Evolutionary conservation across 352 stramenopile species (phyloP).

Genomic region (Pythium guiyangense): DNA sequence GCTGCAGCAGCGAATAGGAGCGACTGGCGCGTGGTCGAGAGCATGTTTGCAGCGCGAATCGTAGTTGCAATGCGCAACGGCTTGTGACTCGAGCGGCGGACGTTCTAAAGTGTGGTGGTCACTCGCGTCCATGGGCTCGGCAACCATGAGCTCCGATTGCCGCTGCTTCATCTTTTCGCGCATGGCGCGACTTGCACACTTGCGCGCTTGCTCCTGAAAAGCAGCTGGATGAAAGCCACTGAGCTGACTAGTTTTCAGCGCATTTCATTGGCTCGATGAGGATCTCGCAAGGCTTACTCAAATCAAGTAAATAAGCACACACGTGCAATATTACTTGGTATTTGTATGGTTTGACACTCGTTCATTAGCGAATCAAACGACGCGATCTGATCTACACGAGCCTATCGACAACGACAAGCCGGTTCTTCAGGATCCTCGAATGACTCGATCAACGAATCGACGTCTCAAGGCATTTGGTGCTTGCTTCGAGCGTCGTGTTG

Average conservation of each 20-base stretch:
- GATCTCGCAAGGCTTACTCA: neutral
- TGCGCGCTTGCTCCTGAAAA: neutral
- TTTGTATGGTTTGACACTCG: too few species aligned
- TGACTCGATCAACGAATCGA: too few species aligned
- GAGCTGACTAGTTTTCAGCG: neutral
- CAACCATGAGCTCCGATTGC: too few species aligned
- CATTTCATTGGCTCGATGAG: neutral
- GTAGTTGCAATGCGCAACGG: neutral
- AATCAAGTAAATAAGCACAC: neutral
- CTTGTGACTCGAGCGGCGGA: neutral
- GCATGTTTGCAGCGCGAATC: neutral
- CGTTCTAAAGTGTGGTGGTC: neutral
- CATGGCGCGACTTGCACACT: neutral
- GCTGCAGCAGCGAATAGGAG: neutral
- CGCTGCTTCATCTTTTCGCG: neutral
- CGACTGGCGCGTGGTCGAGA: neutral
- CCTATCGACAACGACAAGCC: too few species aligned
- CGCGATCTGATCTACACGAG: too few species aligned
- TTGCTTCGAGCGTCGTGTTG: too few species aligned
- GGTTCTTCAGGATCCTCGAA: too few species aligned
- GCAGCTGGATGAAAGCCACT: neutral
- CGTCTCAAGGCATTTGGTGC: too few species aligned
- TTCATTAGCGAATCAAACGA: too few species aligned
- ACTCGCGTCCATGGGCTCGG: too few species aligned
- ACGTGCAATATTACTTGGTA: too few species aligned